phyloP scores from a whole-genome alignment of 352 stramenopile species.

The Globisporangium carolinianum region DNA sequence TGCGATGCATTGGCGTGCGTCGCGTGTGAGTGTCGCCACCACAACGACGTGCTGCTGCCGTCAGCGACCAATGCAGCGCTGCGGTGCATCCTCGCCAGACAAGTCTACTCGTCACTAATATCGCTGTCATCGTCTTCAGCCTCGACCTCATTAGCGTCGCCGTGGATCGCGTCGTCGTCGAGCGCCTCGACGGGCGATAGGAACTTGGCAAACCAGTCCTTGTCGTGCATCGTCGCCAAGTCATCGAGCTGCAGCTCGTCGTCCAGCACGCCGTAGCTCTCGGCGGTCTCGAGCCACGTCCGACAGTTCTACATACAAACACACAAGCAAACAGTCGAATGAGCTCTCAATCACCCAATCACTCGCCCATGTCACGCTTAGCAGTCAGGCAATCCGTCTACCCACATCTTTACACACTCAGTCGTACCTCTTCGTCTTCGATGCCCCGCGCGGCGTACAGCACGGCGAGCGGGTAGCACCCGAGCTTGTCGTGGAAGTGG shows the following conservation, averaged over 20 bases:
- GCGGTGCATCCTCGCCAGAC: no score
- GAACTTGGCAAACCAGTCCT: slow-evolving; percentile 56
- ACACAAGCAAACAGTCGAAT: background rate
- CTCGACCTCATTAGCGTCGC: slow-evolving; percentile 6
- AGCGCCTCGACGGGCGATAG: slow-evolving; percentile 31
- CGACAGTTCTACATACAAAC: slow-evolving; percentile 37
- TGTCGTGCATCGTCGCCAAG: slow-evolving; percentile 46
- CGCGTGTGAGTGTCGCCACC: no score
- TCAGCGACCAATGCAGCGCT: no score
- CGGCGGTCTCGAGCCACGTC: slow-evolving; percentile 69
- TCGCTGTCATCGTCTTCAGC: background rate
- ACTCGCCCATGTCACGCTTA: background rate
- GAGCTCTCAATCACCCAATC: background rate
- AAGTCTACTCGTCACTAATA: no score
- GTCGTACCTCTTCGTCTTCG: slow-evolving; percentile 45
- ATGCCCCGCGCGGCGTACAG: slow-evolving; percentile 51
- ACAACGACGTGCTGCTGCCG: no score
- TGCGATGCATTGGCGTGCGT: no score
- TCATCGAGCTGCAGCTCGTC: slow-evolving; percentile 61
- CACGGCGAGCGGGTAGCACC: slow-evolving; percentile 64
- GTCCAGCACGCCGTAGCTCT: slow-evolving; percentile 72
- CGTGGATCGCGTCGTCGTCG: slow-evolving; percentile 13
- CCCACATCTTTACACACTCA: background rate
- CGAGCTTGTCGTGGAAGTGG: slow-evolving; percentile 80
- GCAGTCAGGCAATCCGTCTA: background rate